phyloP scores from a whole-genome alignment of 2,329 filamentous ascomycete genomes.

The Geosmithia morbida region DNA sequence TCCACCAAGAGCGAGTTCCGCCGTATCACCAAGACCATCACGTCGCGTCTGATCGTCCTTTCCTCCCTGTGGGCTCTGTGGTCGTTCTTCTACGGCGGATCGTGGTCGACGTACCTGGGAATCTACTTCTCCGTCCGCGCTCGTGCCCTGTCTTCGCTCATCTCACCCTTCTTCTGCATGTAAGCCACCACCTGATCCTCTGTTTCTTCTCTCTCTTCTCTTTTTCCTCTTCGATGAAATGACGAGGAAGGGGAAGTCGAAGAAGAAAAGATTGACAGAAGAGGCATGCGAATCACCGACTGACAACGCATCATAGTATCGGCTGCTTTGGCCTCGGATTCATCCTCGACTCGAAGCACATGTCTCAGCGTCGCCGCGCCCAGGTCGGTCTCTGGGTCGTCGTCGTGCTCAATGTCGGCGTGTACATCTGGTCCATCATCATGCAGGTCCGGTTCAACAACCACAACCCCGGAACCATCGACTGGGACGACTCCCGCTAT shows the following conservation, averaged over 20 bases:
- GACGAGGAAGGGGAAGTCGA: too few relatives aligned
- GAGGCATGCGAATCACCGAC: too few relatives aligned
- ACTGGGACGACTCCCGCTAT: slow-evolving; percentile 28
- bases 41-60: slow-evolving; percentile 21
- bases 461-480: slow-evolving; percentile 24
- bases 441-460: slow-evolving; percentile 26
- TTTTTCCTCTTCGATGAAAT: too few relatives aligned
- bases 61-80: slow-evolving; percentile 26
- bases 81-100: slow-evolving; percentile 31
- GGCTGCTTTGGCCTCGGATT: slow-evolving; percentile 33
- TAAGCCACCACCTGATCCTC: too few relatives aligned
- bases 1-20: slow-evolving; percentile 22
- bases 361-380: slow-evolving; percentile 27
- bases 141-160: slow-evolving; percentile 8
- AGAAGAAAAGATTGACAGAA: too few relatives aligned
- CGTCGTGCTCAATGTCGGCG: slow-evolving; percentile 28
- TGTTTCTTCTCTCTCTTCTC: not conserved
- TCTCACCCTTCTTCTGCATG: slow-evolving; percentile 31
- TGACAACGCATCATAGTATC: slow-evolving; percentile 10
- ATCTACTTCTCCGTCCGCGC: slow-evolving; percentile 7
- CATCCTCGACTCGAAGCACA: slow-evolving; percentile 22
- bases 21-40: slow-evolving; percentile 21
- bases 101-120: slow-evolving; percentile 20
- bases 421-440: slow-evolving; percentile 33
- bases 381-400: slow-evolving; percentile 28